A percentile compares a stretch with the other conserved stretches of the same genome.
Conservation (phyloP, 1,284 basidiomycete species). For the Boletus hoseneyae region DNA sequence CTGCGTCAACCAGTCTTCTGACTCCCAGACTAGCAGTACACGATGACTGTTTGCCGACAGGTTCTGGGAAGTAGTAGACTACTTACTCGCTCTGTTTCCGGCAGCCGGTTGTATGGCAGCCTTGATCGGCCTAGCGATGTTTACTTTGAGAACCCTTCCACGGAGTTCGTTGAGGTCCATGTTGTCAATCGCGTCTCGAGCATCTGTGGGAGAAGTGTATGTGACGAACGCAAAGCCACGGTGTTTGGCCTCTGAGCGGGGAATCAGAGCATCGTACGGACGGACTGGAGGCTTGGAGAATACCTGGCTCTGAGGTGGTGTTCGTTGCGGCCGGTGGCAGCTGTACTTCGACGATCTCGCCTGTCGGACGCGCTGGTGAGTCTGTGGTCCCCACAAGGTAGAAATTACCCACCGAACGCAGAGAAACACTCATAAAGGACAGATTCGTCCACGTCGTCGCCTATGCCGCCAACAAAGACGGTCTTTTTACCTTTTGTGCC, state of each 20-base stretch:
- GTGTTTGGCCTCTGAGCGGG: constrained; percentile 61
- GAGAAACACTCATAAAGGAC: constrained; percentile 67
- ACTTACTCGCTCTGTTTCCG: constrained; percentile 72
- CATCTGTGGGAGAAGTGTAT: constrained; percentile 69
- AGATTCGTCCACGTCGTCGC: constrained; percentile 71
- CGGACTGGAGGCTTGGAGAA: constrained; percentile 3
- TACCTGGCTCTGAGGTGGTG: constrained; percentile 52
- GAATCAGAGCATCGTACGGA: constrained; percentile 3
- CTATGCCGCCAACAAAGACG: constrained; percentile 72
- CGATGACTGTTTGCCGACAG: constrained; percentile 5
- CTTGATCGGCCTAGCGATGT: constrained; percentile 72
- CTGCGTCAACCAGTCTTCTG: constrained; percentile 77
- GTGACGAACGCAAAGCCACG: constrained; percentile 83
- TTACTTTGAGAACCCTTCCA: constrained; percentile 74
- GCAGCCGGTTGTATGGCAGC: constrained; percentile 52
- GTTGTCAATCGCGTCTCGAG: constrained; percentile 85
- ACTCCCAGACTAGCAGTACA: constrained; percentile 70
- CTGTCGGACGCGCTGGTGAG: constrained; percentile 37
- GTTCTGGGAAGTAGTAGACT: neutral
- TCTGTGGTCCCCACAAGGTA: constrained; percentile 1
- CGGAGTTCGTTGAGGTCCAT: constrained; percentile 82
- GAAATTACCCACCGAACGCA: constrained; percentile 60
- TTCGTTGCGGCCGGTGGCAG: constrained; percentile 66
- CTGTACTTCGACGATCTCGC: constrained; percentile 80
- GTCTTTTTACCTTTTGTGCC: constrained; percentile 80